Percentiles rank a stretch among this genome's conserved stretches.
Evolutionary conservation across 1,284 basidiomycete genomes (phyloP).

Genomic region (Amylostereum areolatum): DNA sequence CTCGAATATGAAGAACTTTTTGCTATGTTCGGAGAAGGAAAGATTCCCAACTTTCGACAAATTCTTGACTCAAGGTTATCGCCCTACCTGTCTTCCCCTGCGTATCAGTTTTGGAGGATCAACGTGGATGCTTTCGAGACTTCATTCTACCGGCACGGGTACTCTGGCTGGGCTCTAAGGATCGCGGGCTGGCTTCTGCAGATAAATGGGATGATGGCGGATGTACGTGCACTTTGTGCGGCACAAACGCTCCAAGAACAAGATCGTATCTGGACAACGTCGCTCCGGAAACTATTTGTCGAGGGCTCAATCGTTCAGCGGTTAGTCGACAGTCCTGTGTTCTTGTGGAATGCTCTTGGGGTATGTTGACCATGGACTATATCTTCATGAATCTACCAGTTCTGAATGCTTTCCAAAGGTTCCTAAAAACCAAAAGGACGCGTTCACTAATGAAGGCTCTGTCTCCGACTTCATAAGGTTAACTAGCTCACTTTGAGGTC

Average conservation of each 20-base stretch:
- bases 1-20: conserved; percentile 70
- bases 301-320: conserved; percentile 62
- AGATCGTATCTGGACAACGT: conserved; percentile 57
- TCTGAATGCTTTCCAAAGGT: not conserved
- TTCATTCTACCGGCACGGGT: conserved; percentile 72
- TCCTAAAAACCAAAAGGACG: conserved; percentile 69
- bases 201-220: conserved; percentile 51
- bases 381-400: too few species aligned
- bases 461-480: conserved; percentile 47
- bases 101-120: conserved; percentile 75
- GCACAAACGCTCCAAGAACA: conserved; percentile 58
- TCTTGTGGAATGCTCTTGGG: conserved; percentile 82
- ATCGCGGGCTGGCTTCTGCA: conserved; percentile 59
- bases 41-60: conserved; percentile 54
- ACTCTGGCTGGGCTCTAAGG: conserved; percentile 68
- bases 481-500: not conserved
- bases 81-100: conserved; percentile 68
- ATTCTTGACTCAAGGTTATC: conserved; percentile 66
- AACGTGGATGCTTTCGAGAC: conserved; percentile 60
- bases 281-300: conserved; percentile 60
- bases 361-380: conserved; percentile 27
- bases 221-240: conserved; percentile 54
- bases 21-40: conserved; percentile 67
- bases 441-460: conserved; percentile 61
- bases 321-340: conserved; percentile 57